A percentile compares a stretch with the other conserved stretches of the same genome.
Conservation (phyloP, 2,329 filamentous ascomycete genomes). For the Penicillium expansum region DNA sequence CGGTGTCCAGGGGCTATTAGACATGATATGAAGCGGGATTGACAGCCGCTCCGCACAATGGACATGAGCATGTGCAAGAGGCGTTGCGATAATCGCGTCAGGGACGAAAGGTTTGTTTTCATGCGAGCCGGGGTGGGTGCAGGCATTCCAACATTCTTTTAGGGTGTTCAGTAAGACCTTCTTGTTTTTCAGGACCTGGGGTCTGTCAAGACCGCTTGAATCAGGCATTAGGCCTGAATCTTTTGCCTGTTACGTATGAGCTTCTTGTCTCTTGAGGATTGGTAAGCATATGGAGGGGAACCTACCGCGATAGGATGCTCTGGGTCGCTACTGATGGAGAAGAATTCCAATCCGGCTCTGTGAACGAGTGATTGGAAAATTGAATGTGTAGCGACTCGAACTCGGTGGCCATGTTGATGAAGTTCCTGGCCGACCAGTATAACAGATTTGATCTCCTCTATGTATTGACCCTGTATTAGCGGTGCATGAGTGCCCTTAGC, state of each 20-base stretch:
- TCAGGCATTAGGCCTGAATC: not conserved
- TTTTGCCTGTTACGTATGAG: not conserved
- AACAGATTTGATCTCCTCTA: constrained; percentile 8
- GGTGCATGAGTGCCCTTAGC: not conserved
- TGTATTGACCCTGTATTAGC: not conserved
- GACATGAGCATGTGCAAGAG: constrained; percentile 8
- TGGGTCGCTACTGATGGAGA: constrained; percentile 5
- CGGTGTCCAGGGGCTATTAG: constrained; percentile 7
- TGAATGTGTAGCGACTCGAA: constrained; percentile 3
- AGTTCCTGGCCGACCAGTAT: constrained; percentile 4
- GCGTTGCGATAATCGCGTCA: constrained; percentile 8
- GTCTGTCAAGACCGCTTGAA: not conserved
- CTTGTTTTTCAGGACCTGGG: not conserved
- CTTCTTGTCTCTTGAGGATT: not conserved
- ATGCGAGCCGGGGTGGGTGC: not conserved
- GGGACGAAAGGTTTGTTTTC: constrained; percentile 1
- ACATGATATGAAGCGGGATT: constrained; percentile 11
- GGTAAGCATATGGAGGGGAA: not conserved
- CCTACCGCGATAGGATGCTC: constrained; percentile 9
- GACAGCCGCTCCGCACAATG: constrained; percentile 8
- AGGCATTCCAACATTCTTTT: constrained; percentile 7
- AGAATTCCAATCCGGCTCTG: constrained; percentile 7
- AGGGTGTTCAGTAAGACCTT: constrained; percentile 1
- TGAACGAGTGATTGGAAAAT: not conserved
- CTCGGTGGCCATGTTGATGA: not conserved